These are phyloP conservation scores for Scutellaria galericulata DNA, from an alignment of 257 asterid genomes.

Conservation along the genomic window DNA sequence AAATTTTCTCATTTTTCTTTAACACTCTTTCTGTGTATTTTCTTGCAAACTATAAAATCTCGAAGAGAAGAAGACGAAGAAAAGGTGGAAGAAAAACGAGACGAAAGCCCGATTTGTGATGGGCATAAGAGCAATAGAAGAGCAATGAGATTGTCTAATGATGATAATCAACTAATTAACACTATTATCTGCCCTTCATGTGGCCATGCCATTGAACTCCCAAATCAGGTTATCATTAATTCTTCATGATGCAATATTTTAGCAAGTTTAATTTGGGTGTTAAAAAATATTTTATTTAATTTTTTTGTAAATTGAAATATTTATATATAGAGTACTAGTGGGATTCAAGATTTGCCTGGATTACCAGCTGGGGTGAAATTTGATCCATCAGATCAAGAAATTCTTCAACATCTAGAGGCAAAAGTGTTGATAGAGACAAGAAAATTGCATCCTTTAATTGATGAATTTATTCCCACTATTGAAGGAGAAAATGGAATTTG, in stretches of 20 bases:
- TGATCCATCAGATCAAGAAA: constrained; percentile 65
- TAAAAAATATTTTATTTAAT: background rate
- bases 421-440: constrained; percentile 39
- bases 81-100: background rate
- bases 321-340: constrained; percentile 20
- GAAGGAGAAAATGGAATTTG: constrained; percentile 61
- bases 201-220: constrained; percentile 38
- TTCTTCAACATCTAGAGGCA: constrained; percentile 55
- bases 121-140: constrained; percentile 45
- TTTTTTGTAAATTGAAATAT: background rate
- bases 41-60: background rate
- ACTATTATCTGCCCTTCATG: constrained; percentile 48
- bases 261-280: background rate
- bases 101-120: constrained; percentile 45
- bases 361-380: constrained; percentile 65
- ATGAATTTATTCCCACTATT: constrained; percentile 57
- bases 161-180: constrained; percentile 38
- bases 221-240: constrained; percentile 37
- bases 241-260: background rate
- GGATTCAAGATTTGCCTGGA: constrained; percentile 55
- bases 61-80: constrained; percentile 29
- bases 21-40: background rate
- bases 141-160: constrained; percentile 66
- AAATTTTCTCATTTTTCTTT: constrained; percentile 4
- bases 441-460: constrained; percentile 54